These are phyloP conservation scores for Zymoseptoria pseudotritici DNA, from an alignment of 2,329 filamentous ascomycete genomes.

Conservation along the genomic window DNA sequence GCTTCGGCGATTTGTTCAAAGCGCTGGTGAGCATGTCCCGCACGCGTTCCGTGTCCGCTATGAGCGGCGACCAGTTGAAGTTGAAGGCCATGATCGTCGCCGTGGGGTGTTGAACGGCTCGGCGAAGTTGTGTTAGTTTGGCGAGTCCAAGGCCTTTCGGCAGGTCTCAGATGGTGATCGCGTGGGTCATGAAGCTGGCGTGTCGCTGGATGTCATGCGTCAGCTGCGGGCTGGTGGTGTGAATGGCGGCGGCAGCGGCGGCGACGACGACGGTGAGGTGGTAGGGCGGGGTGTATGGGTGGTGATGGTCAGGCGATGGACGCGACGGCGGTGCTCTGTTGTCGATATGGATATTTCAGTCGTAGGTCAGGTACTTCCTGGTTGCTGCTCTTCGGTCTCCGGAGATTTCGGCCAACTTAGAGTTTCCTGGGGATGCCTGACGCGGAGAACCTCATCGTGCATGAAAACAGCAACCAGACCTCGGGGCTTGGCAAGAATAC, in stretches of 20 bases:
- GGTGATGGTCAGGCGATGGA: neutral
- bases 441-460: no score
- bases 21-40: conserved; percentile 91
- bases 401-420: neutral
- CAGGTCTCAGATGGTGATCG: conserved; percentile 18
- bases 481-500: neutral
- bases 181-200: conserved; percentile 20
- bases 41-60: conserved; percentile 85
- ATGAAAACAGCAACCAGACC: neutral
- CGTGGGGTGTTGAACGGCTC: conserved; percentile 8
- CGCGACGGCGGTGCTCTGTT: neutral
- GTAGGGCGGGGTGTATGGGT: no score
- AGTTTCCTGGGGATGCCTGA: no score
- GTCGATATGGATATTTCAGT: neutral
- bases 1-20: conserved; percentile 95
- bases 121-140: neutral
- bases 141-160: conserved; percentile 13
- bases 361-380: neutral
- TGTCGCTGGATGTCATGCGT: conserved; percentile 7
- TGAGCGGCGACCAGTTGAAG: conserved; percentile 99
- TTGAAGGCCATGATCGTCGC: conserved; percentile 81
- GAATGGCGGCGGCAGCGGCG: neutral
- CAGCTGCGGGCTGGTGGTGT: neutral
- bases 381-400: neutral
- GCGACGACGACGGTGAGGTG: neutral